Evolutionary conservation across 148 eudicot genomes (phyloP), one percentile per base, ranked within the genome.

Genomic region (Nepenthes gracilis): DNA sequence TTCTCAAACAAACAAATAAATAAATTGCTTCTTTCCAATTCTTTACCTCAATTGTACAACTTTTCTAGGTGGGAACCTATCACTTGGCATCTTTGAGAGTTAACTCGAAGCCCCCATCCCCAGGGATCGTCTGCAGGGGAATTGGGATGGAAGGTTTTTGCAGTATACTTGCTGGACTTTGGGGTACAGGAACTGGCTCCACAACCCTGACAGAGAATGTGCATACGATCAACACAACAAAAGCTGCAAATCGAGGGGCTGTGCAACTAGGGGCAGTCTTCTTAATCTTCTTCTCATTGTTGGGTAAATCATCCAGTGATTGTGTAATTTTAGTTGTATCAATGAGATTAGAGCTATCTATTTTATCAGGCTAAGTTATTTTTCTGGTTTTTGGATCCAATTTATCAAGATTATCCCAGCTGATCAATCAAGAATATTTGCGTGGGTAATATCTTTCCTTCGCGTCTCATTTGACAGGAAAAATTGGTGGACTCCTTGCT

Each of bases 111-210:
- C 85, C 98, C 77, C 98, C 98, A 15, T 86, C 89, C 43, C 85
- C 76, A 3, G 89, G 85, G 51, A 67, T 84, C 63, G 96, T 88
- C 59, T 79, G 81, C 62, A 82, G 96, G 83, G 98, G 96, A 58
- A 82, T 88, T 52, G 98, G 87, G 54, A 54, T 93, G 73, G 98
- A 93, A 84, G 98, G 98, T 34, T 86, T 88, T 66, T 93, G 95
- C 67, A 93, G 96, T 76, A 61, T 80, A 55, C 69, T 93, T 58
- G 91, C 92, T 76, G 96, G 98, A 62, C 83, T 93, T 65, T 93
- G 98, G 98, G 98, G 95, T 48, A 70, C 98, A 36, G 96, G 95
- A 59, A 79, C 85, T 56, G 96, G 96, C 62, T 86, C 96, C 54
- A 81, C 98, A 55, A 88, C 95, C 56, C 71, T 88, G 73, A 86